phyloP scores from a whole-genome alignment of 2,329 filamentous ascomycete genomes.

The Coleophoma cylindrospora region DNA sequence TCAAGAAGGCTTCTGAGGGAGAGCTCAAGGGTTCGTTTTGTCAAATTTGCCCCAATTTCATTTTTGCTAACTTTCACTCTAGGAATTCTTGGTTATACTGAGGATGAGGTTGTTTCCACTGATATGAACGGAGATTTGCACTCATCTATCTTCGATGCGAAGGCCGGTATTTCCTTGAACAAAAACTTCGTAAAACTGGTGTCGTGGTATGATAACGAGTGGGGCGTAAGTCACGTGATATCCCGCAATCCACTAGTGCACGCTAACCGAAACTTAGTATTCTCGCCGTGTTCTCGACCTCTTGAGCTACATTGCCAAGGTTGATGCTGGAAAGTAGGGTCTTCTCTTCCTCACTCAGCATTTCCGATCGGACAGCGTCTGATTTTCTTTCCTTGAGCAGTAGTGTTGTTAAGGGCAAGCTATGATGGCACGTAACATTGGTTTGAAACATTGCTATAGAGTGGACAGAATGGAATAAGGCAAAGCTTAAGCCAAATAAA shows the following conservation, averaged over 20 bases:
- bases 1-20: slow-evolving; percentile 84
- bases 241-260: too few relatives aligned
- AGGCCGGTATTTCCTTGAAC: slow-evolving; percentile 98
- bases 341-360: slow-evolving; percentile 9
- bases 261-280: too few relatives aligned
- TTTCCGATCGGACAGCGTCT: slow-evolving; percentile 17
- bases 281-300: slow-evolving; percentile 91
- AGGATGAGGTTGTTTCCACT: slow-evolving; percentile 92
- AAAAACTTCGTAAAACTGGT: slow-evolving; percentile 98
- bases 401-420: slow-evolving; percentile 24
- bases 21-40: slow-evolving; percentile 70
- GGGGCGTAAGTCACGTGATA: too few relatives aligned
- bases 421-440: too few relatives aligned
- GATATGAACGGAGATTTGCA: slow-evolving; percentile 88
- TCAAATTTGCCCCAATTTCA: neutral
- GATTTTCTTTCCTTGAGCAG: slow-evolving; percentile 22
- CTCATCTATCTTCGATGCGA: slow-evolving; percentile 99
- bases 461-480: too few relatives aligned
- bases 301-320: slow-evolving; percentile 72
- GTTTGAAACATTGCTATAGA: too few relatives aligned
- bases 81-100: slow-evolving; percentile 91
- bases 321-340: slow-evolving; percentile 46
- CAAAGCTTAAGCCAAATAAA: too few relatives aligned
- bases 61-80: slow-evolving; percentile 7
- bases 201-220: slow-evolving; percentile 90